These are phyloP conservation scores for Sporothrix pseudoabietina DNA, from an alignment of 2,329 filamentous ascomycete species.

Conservation along the genomic window DNA sequence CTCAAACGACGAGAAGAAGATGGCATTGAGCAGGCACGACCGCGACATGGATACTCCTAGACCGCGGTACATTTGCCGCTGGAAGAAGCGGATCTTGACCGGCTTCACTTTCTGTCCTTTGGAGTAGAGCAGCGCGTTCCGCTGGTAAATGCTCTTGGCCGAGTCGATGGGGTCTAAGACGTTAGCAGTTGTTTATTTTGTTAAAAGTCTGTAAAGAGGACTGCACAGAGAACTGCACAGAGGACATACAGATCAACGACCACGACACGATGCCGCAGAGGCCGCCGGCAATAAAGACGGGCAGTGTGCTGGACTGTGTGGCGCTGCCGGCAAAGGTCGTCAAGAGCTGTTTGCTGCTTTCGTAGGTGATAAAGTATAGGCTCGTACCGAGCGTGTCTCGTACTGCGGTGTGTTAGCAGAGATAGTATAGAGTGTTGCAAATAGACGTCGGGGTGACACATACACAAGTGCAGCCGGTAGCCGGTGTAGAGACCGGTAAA, in stretches of 20 bases:
- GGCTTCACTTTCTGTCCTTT: conserved; percentile 65
- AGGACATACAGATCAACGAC: conserved; percentile 65
- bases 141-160: conserved; percentile 82
- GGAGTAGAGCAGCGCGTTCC: conserved; percentile 72
- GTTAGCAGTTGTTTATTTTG: conserved; percentile 39
- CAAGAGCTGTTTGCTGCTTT: conserved; percentile 80
- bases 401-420: conserved; percentile 52
- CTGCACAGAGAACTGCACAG: conserved; percentile 48
- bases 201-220: not conserved
- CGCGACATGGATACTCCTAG: conserved; percentile 81
- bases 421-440: no score
- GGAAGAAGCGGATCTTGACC: conserved; percentile 77
- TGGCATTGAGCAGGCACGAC: conserved; percentile 80
- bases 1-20: conserved; percentile 89
- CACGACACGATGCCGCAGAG: conserved; percentile 83
- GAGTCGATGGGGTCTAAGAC: conserved; percentile 69
- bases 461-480: conserved; percentile 75
- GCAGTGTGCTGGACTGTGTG: conserved; percentile 75
- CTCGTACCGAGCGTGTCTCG: conserved; percentile 80
- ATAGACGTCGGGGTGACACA: conserved; percentile 40
- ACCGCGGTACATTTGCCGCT: conserved; percentile 77
- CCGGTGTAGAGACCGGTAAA: conserved; percentile 76
- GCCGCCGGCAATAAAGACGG: conserved; percentile 76
- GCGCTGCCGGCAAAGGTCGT: conserved; percentile 72
- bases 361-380: conserved; percentile 88